Base-by-base conservation (phyloP, 2,329 filamentous ascomycete species). In the Elsinoe batatas region DNA sequence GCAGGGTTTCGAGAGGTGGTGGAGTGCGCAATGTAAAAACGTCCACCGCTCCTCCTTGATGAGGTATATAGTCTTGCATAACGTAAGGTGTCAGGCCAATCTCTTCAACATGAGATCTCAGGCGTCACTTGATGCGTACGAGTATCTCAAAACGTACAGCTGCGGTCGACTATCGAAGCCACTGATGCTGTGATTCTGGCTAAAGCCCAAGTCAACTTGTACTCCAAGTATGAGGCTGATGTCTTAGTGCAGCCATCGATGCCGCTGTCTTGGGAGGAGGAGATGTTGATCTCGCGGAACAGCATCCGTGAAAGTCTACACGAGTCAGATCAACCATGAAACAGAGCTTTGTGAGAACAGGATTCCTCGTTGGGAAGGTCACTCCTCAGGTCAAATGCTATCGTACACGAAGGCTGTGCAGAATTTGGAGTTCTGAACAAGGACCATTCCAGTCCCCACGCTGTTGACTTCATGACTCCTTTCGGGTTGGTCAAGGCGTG, bases 41-140 rank as follows among this genome's bases (percentile, higher is more conserved):
- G 32, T 36, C 32, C 47, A 38, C 12, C 32, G 47, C 47, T 51
- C 47, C 47, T 51, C 47, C 47, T 51, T 35, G 26, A 51, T 51
- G 18, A 15, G 35, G 47, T 51, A 17, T 51, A 17, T 38, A 51
- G 47, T 33, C 15, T n/a, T 26, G 44, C 26, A 49, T 15, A 22
- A 35, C 33, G 30, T n/a, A 15, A 10, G 33, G 44, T 49, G 20
- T 49, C 44, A 49, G 44, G 40, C 44, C 44, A 35, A 35, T 15
- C 26, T 44, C 18, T 6, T 22, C 40, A 26, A 44, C 18, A 26
- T 11, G 26, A 22, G 26, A 18, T 13, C 6, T 44, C 40, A 22
- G 17, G 40, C 40, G 40, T 26, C 40, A 49, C 17, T 13, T 15
- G 5, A 15, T 47, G 43, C 22, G 33, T 33, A 47, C 20, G n/a